Conservation (phyloP, 768 basidiomycete species). For the Porphyrellus cyaneotinctus region DNA sequence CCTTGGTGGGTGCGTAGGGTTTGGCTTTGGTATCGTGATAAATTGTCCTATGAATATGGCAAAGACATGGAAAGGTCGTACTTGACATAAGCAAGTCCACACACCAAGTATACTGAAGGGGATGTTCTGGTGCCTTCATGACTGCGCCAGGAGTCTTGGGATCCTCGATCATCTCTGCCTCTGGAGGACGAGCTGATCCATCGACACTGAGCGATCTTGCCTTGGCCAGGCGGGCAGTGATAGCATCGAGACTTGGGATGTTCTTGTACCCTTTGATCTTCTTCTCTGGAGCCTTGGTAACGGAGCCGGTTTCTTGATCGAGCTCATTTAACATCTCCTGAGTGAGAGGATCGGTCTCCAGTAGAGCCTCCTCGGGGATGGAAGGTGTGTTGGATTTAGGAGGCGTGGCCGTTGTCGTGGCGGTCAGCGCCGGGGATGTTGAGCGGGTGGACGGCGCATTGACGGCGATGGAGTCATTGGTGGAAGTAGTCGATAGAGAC, state of each 20-base stretch:
- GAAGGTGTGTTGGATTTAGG: slow-evolving; percentile 40
- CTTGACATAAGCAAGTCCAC: slow-evolving; percentile 12
- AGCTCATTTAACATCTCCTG: slow-evolving; percentile 62
- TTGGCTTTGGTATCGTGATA: slow-evolving; percentile 86
- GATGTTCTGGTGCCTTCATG: slow-evolving; percentile 70
- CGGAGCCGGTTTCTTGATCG: slow-evolving; percentile 46
- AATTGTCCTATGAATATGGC: slow-evolving; percentile 60
- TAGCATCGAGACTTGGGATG: slow-evolving; percentile 80
- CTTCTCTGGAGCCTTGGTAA: slow-evolving; percentile 29
- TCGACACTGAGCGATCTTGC: slow-evolving; percentile 56
- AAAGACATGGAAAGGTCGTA: background rate
- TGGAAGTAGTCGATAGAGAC: slow-evolving; percentile 46
- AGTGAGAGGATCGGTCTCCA: slow-evolving; percentile 49
- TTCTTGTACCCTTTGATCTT: slow-evolving; percentile 75
- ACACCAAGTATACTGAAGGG: slow-evolving; percentile 79
- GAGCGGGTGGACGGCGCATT: slow-evolving; percentile 66
- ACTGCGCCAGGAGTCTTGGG: slow-evolving; percentile 77
- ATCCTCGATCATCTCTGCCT: slow-evolving; percentile 75
- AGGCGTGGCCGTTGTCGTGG: slow-evolving; percentile 40
- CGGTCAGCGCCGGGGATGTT: slow-evolving; percentile 54
- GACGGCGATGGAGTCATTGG: slow-evolving; percentile 61
- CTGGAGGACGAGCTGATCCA: slow-evolving; percentile 66
- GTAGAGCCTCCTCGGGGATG: slow-evolving; percentile 34
- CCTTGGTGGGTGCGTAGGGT: slow-evolving; percentile 30
- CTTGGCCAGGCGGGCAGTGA: slow-evolving; percentile 75